phyloP scores from a whole-genome alignment of 2,329 filamentous ascomycete species.

The Pseudopithomyces maydicus region DNA sequence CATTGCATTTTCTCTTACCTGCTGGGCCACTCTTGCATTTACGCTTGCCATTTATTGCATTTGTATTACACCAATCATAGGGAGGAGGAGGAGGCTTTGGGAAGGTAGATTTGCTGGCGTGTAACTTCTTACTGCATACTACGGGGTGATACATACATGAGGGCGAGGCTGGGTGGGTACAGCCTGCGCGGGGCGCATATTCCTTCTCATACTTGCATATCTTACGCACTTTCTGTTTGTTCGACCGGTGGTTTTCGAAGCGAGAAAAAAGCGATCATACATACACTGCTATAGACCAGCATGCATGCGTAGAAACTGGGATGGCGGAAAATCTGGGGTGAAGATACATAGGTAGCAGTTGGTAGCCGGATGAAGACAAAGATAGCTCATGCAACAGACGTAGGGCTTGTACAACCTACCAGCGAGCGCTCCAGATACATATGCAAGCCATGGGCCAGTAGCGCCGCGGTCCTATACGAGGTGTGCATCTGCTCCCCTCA shows the following conservation, averaged over 20 bases:
- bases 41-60: not conserved
- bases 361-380: not conserved
- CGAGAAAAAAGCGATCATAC: not conserved
- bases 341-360: not conserved
- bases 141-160: not conserved
- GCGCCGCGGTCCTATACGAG: too few species aligned
- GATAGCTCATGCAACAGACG: not conserved
- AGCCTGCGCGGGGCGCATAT: too few species aligned
- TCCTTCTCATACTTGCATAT: too few species aligned
- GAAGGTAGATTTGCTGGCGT: not conserved
- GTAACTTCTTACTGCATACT: not conserved
- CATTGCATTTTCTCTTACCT: slow-evolving; percentile 6
- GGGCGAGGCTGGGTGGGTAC: not conserved
- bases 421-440: too few species aligned
- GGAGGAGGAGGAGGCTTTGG: not conserved
- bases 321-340: not conserved
- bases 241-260: too few species aligned
- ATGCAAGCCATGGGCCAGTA: too few species aligned
- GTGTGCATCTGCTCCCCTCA: too few species aligned
- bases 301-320: not conserved
- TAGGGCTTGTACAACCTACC: not conserved
- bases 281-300: not conserved
- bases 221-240: not conserved
- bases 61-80: not conserved
- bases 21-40: not conserved